Conservation (phyloP, 2,329 filamentous ascomycete genomes). For the Blumeria hordei region DNA sequence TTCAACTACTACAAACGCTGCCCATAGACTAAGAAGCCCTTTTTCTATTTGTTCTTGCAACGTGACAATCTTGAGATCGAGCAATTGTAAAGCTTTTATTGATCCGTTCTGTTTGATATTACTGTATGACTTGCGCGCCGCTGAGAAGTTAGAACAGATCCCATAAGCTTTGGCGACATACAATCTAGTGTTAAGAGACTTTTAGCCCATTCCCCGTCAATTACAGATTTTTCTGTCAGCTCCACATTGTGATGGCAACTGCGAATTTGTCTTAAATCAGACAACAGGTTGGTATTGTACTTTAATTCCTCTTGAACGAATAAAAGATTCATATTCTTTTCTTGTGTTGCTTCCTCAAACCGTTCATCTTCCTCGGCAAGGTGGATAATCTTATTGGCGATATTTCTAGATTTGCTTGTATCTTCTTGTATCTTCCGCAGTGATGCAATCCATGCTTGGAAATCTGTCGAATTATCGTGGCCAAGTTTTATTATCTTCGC, state of each 20-base stretch:
- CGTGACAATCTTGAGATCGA: constrained; percentile 39
- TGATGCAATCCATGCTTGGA: constrained; percentile 67
- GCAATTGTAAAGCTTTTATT: constrained; percentile 35
- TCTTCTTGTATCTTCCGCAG: constrained; percentile 69
- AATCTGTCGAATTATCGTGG: constrained; percentile 50
- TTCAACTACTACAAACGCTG: constrained; percentile 38
- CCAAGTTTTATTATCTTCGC: constrained; percentile 51
- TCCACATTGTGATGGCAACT: constrained; percentile 35
- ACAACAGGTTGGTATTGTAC: constrained; percentile 32
- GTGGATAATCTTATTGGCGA: constrained; percentile 59
- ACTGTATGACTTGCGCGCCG: constrained; percentile 32
- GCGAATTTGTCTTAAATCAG: constrained; percentile 26
- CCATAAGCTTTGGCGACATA: constrained; percentile 14
- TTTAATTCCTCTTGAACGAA: constrained; percentile 32
- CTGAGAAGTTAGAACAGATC: constrained; percentile 16
- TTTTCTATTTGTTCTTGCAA: constrained; percentile 42
- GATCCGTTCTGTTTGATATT: constrained; percentile 34
- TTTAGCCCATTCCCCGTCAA: constrained; percentile 30
- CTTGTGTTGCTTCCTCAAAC: constrained; percentile 14
- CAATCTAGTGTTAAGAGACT: constrained; percentile 31
- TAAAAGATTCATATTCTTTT: constrained; percentile 28
- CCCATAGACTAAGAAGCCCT: constrained; percentile 47
- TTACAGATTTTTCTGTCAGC: constrained; percentile 31
- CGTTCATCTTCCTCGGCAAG: constrained; percentile 42
- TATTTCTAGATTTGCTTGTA: constrained; percentile 54